These are phyloP conservation scores for Prunella vulgaris DNA, from an alignment of 257 asterid species.

Conservation along the genomic window DNA sequence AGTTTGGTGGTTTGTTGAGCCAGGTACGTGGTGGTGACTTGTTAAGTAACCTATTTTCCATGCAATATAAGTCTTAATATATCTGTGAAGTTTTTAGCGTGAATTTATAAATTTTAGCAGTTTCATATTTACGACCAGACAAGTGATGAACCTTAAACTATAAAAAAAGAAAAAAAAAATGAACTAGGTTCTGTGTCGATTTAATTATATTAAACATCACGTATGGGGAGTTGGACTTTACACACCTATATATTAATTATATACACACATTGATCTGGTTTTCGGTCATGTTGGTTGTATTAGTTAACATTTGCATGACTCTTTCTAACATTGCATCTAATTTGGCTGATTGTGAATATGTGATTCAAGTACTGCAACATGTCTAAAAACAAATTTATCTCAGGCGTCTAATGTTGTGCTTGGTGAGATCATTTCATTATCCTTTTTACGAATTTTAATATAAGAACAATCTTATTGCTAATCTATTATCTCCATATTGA, in stretches of 20 bases:
- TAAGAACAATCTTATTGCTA: not conserved
- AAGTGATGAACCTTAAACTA: not conserved
- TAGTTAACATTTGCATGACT: not conserved
- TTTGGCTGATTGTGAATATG: not conserved
- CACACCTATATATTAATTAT: no score
- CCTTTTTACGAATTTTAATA: not conserved
- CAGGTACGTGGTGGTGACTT: conserved; percentile 46
- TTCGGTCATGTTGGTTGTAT: not conserved
- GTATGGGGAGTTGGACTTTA: not conserved
- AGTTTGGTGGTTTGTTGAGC: conserved; percentile 84
- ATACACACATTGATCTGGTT: no score
- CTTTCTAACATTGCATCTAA: not conserved
- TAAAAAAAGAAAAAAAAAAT: not conserved
- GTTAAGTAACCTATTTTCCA: not conserved
- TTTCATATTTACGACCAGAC: not conserved
- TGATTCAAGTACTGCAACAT: not conserved
- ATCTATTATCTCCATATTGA: not conserved
- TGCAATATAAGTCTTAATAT: not conserved
- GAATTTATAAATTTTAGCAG: conserved; percentile 1
- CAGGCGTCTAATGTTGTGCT: not conserved
- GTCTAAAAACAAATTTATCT: not conserved
- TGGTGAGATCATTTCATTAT: not conserved
- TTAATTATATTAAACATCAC: not conserved
- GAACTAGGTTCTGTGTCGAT: not conserved
- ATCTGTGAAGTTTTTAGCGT: not conserved